Base-by-base conservation (phyloP, 768 basidiomycete genomes). In the Candolleomyces eurysporus region DNA sequence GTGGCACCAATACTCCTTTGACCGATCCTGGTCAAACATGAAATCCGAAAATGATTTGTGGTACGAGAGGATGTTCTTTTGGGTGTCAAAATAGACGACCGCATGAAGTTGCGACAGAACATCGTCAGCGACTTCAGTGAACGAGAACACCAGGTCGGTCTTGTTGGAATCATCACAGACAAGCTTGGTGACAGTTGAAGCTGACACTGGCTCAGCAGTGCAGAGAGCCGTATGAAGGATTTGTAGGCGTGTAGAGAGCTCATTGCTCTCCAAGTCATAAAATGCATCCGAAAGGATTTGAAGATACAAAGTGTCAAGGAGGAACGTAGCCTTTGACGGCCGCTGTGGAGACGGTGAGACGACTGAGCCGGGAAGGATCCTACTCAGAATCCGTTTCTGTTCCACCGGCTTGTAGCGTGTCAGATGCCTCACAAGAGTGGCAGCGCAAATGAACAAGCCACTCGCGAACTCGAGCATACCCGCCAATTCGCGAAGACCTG, bases 391-490 rank as follows among this genome's bases (percentile, higher is more conserved):
- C 9, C 11, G 50, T 30, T 30, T 52, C 30, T 52, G 19, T n/a
- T 22, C 50, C 5, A 9, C 9, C 21, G 22, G 50, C 10, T 9
- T 16, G 5, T 26, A 30, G 10, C 11, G 6, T 49, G 6, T 30
- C 57, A 69, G 46, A 30, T 65, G 66, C 32, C 59, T 65, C 48
- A 69, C 69, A 73, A n/a, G n/a, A n/a, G n/a, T n/a, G n/a, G n/a
- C n/a, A n/a, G n/a, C n/a, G n/a, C n/a, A n/a, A n/a, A n/a, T 72
- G 63, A 73, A 73, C 10, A 73, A 51, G 11, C 69, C 70, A 56
- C 31, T 63, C 14, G 67, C 65, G 7, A 55, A 59, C 14, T 57
- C 53, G 9, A 51, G 59, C 36, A 72, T 63, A 50, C 62, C 36
- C n/a, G 36, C 30, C 26, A 68, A 16, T 48, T 61, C 60, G 10